Base-by-base conservation (phyloP, 2,329 filamentous ascomycete species). In the Aspergillus fumigatiaffinis region DNA sequence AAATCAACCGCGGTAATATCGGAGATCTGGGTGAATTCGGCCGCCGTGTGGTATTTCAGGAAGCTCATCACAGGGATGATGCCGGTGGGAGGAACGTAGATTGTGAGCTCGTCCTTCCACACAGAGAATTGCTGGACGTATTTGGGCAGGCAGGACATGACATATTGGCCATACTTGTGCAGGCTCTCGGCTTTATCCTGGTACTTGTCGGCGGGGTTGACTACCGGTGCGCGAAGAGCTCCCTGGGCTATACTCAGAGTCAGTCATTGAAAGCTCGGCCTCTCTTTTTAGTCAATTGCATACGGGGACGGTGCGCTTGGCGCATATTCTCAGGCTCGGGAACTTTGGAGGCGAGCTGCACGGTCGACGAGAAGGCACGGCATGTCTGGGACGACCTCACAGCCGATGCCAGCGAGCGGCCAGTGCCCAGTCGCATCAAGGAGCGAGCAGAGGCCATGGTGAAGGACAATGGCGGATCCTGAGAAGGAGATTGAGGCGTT, bases 111-210 rank as follows among this genome's bases (percentile, higher is more conserved):
- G 74, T 99, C 94, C 81, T 99, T 99, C 94, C 94, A 99, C 55
- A 99, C 93, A 12, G 92, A 96, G 81, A 97, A 97, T 80, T 99
- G 94, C 81, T 99, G 95, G 69, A 99, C 86, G 79, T 96, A 97
- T 82, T 97, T 97, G 69, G 94, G 95, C 71, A 99, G 79, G 77
- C 91, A 96, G 66, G 92, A 92, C 86, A 99, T 93, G 71, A 99
- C 80, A 84, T 96, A 99, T 72, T 95, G 87, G 70, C 94, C 94
- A 73, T 99, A 99, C 71, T 87, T 89, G 82, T 99, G 94, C 73
- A 97, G 82, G 72, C 88, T 84, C 65, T 96, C 90, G 66, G 90
- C 86, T 80, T 93, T 94, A 73, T 90, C 87, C 74, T 88, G 83
- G 78, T 92, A 95, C 78, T 94, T 96, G 83, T 97, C 94, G 76